Percentiles rank a stretch among this genome's conserved stretches.
Conservation (phyloP, 352 stramenopile species). For the Globisporangium okanoganense region DNA sequence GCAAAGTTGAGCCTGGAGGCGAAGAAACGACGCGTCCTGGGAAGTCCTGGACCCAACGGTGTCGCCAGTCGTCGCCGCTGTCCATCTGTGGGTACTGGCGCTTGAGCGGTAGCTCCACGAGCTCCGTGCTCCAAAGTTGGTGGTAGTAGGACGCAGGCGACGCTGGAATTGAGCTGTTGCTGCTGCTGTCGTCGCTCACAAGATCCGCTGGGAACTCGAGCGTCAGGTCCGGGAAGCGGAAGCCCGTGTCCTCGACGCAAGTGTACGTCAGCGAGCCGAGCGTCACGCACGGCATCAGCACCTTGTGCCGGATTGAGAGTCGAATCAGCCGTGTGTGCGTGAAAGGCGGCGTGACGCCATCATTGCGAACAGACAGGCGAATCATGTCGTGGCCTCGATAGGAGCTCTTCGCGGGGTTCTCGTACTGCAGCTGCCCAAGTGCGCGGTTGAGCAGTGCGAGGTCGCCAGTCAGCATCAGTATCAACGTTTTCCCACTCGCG, state of each 20-base stretch:
- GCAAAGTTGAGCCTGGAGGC: neutral
- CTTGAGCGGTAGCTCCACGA: conserved; percentile 14
- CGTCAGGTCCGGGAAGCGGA: conserved; percentile 36
- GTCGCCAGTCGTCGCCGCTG: conserved; percentile 21
- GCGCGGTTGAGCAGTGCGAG: conserved; percentile 18
- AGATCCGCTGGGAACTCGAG: conserved; percentile 13
- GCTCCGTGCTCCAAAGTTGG: conserved; percentile 27
- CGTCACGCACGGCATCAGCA: conserved; percentile 26
- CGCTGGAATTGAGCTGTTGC: neutral
- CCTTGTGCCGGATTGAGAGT: conserved; percentile 22
- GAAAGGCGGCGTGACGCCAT: neutral
- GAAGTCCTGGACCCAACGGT: conserved; percentile 22
- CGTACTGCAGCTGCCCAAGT: conserved; percentile 18
- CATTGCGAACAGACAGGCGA: conserved; percentile 17
- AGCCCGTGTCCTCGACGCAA: conserved; percentile 36
- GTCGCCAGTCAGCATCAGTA: neutral
- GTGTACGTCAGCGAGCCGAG: conserved; percentile 24
- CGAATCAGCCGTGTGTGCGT: conserved; percentile 20
- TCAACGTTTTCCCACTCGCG: neutral
- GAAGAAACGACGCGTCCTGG: neutral
- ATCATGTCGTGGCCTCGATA: conserved; percentile 20
- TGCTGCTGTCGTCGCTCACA: neutral
- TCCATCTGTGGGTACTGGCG: conserved; percentile 7
- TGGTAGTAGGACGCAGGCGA: neutral
- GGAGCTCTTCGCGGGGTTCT: conserved; percentile 5